phyloP scores from a whole-genome alignment of 495 filamentous ascomycete genomes.

The Xylaria venustula region DNA sequence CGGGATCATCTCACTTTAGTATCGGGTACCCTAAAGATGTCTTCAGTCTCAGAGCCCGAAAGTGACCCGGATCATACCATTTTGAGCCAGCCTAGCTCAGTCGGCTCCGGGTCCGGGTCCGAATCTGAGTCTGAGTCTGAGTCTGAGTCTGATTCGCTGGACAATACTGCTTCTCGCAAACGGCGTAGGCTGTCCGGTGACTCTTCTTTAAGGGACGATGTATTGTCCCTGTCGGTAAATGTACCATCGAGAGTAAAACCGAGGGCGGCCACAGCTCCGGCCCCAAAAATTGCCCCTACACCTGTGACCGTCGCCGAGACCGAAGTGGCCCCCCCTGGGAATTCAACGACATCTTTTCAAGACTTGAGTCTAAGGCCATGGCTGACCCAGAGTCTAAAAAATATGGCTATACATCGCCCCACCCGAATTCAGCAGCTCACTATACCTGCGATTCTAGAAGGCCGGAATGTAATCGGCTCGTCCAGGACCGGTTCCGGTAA shows the following conservation, averaged over 20 bases:
- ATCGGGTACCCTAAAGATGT: constrained; percentile 12
- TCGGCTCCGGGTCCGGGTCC: not conserved
- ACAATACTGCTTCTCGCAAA: constrained; percentile 47
- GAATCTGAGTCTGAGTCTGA: constrained; percentile 21
- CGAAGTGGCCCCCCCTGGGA: constrained; percentile 33
- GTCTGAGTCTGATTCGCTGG: constrained; percentile 44
- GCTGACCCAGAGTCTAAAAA: constrained; percentile 79
- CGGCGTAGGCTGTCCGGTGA: constrained; percentile 42
- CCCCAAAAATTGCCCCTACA: constrained; percentile 1
- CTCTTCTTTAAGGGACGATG: constrained; percentile 9
- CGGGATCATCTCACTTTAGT: not conserved
- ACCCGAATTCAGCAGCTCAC: constrained; percentile 90
- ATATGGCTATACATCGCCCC: constrained; percentile 85
- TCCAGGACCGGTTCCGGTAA: constrained; percentile 97
- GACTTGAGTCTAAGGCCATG: constrained; percentile 76
- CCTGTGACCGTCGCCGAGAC: constrained; percentile 22
- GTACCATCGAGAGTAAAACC: constrained; percentile 52
- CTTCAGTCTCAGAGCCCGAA: not conserved
- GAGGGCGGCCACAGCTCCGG: constrained; percentile 13
- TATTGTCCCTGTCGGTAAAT: constrained; percentile 29
- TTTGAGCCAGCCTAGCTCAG: constrained; percentile 12
- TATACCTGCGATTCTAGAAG: constrained; percentile 87
- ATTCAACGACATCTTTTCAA: constrained; percentile 66
- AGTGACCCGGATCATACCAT: constrained; percentile 16
- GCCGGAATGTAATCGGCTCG: constrained; percentile 89